phyloP scores from a whole-genome alignment of 129 eudicot species.

The Heracleum sosnowskyi region DNA sequence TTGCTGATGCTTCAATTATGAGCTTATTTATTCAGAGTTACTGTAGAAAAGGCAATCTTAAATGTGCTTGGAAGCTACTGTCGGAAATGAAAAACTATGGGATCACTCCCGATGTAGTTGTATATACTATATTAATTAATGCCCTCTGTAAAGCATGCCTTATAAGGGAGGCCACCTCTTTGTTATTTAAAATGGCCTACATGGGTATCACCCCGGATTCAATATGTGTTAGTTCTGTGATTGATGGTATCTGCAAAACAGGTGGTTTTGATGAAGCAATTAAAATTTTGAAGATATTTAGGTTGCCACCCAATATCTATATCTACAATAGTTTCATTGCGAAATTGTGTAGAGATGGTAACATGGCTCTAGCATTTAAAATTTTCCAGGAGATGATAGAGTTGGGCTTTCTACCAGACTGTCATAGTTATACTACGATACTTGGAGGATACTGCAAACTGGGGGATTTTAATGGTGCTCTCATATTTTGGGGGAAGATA shows the following conservation, averaged over 20 bases:
- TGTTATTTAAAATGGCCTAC: slow-evolving; percentile 24
- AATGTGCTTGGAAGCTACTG: slow-evolving; percentile 28
- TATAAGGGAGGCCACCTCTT: slow-evolving; percentile 23
- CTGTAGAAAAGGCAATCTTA: slow-evolving; percentile 21
- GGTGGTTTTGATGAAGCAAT: slow-evolving; percentile 19
- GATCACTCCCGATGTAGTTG: slow-evolving; percentile 26
- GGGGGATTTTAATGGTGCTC: slow-evolving; percentile 17
- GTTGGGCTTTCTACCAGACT: slow-evolving; percentile 21
- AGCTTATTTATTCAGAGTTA: slow-evolving; percentile 23
- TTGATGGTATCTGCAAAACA: slow-evolving; percentile 24
- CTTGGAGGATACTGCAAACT: slow-evolving; percentile 23
- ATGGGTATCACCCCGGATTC: slow-evolving; percentile 26
- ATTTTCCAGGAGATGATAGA: slow-evolving; percentile 26
- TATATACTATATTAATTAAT: slow-evolving; percentile 22
- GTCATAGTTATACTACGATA: slow-evolving; percentile 22
- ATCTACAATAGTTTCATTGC: slow-evolving; percentile 26
- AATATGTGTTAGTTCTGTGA: slow-evolving; percentile 14
- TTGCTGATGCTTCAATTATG: slow-evolving; percentile 16
- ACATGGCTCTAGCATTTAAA: slow-evolving; percentile 18
- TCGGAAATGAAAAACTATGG: slow-evolving; percentile 19
- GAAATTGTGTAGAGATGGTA: slow-evolving; percentile 19
- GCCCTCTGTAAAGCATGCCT: slow-evolving; percentile 18
- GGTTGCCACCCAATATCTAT: slow-evolving; percentile 16
- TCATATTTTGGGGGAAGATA: slow-evolving; percentile 21
- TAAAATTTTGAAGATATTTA: slow-evolving; percentile 14